phyloP scores from a whole-genome alignment of 805 yeast species.

The Candida verbasci region DNA sequence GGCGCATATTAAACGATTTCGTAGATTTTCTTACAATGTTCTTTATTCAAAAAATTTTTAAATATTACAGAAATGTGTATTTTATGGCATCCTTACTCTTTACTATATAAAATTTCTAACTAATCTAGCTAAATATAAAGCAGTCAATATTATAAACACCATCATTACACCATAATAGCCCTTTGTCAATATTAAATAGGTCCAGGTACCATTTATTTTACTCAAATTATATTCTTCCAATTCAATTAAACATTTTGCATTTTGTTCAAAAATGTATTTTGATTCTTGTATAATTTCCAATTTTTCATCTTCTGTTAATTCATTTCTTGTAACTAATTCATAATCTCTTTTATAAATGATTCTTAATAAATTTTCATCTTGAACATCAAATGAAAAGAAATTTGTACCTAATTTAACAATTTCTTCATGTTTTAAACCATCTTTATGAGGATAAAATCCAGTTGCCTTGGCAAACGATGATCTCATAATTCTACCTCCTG shows the following conservation, averaged over 20 bases:
- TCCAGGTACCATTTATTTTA: conserved; percentile 50
- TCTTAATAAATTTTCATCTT: conserved; percentile 63
- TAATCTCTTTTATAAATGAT: conserved; percentile 67
- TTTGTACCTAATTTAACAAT: conserved; percentile 61
- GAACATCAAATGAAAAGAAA: conserved; percentile 66
- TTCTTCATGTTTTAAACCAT: conserved; percentile 62
- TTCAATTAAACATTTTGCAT: conserved; percentile 57
- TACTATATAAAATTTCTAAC: conserved; percentile 12
- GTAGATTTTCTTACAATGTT: no score
- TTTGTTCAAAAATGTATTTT: conserved; percentile 59
- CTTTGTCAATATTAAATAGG: conserved; percentile 49
- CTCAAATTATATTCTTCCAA: conserved; percentile 62
- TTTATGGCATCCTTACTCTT: no score
- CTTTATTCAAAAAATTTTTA: no score
- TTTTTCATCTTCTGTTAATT: conserved; percentile 68
- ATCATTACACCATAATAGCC: conserved; percentile 45
- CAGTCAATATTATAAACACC: conserved; percentile 25
- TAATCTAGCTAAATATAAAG: conserved; percentile 32
- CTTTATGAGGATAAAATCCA: conserved; percentile 71
- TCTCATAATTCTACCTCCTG: conserved; percentile 76
- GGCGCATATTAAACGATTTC: no score
- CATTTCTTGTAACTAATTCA: conserved; percentile 70
- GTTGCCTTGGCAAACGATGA: conserved; percentile 61
- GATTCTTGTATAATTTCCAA: conserved; percentile 65
- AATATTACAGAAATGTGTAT: no score